Evolutionary conservation across 2,329 filamentous ascomycete genomes (phyloP).

Genomic region (Aspergillus brasiliensis): DNA sequence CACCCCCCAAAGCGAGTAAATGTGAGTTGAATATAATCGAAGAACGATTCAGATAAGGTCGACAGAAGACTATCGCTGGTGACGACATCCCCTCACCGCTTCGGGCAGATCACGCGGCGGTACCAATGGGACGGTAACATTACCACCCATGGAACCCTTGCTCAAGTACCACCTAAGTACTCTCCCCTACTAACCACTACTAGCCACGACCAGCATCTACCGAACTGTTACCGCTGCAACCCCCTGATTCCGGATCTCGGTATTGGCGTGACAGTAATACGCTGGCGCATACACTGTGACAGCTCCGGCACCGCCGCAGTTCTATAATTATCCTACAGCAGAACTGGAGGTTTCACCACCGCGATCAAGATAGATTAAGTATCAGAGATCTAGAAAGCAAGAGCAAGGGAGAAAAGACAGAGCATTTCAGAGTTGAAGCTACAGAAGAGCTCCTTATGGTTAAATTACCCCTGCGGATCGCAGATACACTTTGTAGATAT

Average conservation of each 20-base stretch:
- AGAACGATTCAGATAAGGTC: background rate
- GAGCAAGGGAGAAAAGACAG: background rate
- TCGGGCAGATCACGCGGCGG: constrained; percentile 1
- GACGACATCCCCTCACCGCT: constrained; percentile 9
- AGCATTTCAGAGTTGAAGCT: background rate
- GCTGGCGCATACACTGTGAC: background rate
- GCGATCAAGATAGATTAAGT: background rate
- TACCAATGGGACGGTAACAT: constrained; percentile 17
- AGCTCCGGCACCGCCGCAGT: background rate
- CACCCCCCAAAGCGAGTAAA: background rate
- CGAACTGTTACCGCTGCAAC: too few species aligned
- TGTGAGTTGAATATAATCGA: background rate
- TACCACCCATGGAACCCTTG: constrained; percentile 2
- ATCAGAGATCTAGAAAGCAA: background rate
- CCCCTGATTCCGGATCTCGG: constrained; percentile 4
- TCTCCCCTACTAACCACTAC: too few species aligned
- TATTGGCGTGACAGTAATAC: background rate
- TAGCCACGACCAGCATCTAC: too few species aligned
- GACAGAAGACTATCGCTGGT: constrained; percentile 2
- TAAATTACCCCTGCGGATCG: background rate
- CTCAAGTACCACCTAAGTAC: too few species aligned
- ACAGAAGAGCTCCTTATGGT: background rate
- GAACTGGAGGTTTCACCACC: background rate
- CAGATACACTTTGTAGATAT: background rate
- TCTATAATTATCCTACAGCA: constrained; percentile 1